Evolutionary conservation across 371 early-diverging fungal species (phyloP).

Genomic region (Amoeboaphelidium occidentale): DNA sequence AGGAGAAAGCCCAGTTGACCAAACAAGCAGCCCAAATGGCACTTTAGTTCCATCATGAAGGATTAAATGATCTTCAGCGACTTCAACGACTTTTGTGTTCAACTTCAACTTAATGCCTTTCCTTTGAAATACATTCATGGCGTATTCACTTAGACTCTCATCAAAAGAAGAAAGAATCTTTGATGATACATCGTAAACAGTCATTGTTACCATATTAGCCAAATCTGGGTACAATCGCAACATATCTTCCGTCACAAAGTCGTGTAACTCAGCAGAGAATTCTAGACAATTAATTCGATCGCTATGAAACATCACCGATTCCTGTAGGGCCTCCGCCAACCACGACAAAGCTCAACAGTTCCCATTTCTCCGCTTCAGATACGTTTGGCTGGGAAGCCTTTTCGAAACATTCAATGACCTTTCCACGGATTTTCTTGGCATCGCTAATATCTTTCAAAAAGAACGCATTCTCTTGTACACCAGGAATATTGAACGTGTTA

Average conservation of each 20-base stretch:
- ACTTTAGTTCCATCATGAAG: conserved; percentile 19
- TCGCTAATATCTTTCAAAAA: conserved; percentile 12
- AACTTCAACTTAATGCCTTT: conserved; percentile 43
- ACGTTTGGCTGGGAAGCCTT: conserved; percentile 10
- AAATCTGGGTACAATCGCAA: conserved; percentile 31
- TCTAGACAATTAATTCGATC: conserved; percentile 17
- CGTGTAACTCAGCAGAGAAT: conserved; percentile 50
- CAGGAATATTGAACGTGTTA: conserved; percentile 55
- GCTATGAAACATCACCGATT: conserved; percentile 3
- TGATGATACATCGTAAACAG: conserved; percentile 39
- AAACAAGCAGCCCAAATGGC: conserved; percentile 46
- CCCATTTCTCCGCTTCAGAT: conserved; percentile 13
- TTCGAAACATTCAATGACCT: conserved; percentile 9
- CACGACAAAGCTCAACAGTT: conserved; percentile 15
- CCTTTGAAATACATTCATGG: conserved; percentile 38
- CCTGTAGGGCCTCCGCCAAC: conserved; percentile 45
- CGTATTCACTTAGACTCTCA: conserved; percentile 31
- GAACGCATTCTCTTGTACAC: conserved; percentile 28
- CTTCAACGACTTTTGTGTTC: conserved; percentile 34
- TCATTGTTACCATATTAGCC: conserved; percentile 29
- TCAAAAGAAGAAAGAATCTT: conserved; percentile 65
- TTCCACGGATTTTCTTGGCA: conserved; percentile 8
- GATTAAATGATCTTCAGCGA: conserved; percentile 17
- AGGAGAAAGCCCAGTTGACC: conserved; percentile 61
- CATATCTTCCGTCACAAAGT: conserved; percentile 57